Conservation (phyloP, 2,329 filamentous ascomycete genomes). For the Aspergillus niger region DNA sequence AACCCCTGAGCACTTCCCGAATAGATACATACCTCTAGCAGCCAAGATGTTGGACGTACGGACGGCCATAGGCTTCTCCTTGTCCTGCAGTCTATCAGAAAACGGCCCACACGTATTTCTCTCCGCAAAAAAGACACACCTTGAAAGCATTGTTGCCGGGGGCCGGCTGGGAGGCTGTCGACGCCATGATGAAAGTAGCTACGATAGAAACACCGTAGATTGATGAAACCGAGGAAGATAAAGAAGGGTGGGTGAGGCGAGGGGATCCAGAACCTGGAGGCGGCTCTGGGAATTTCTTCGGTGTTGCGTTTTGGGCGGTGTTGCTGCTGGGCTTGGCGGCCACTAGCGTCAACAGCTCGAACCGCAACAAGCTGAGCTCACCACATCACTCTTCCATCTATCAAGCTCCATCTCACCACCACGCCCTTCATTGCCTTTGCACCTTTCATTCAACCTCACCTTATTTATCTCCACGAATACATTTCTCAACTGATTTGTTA, state of each 20-base stretch:
- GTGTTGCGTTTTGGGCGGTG: conserved; percentile 40
- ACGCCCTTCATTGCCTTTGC: conserved; percentile 1
- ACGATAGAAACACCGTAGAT: conserved; percentile 30
- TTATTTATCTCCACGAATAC: background rate
- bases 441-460: background rate
- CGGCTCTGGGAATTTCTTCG: conserved; percentile 42
- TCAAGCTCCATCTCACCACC: conserved; percentile 10
- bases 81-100: conserved; percentile 61
- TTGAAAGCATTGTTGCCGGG: conserved; percentile 68
- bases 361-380: conserved; percentile 34
- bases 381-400: conserved; percentile 27
- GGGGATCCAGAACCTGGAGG: conserved; percentile 26
- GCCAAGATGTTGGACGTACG: conserved; percentile 96
- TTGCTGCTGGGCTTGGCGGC: conserved; percentile 41
- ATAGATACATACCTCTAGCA: conserved; percentile 71
- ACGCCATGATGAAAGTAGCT: conserved; percentile 50
- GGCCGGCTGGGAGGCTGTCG: conserved; percentile 49
- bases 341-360: conserved; percentile 42
- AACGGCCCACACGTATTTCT: conserved; percentile 32
- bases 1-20: background rate
- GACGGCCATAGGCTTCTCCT: conserved; percentile 98
- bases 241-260: conserved; percentile 24
- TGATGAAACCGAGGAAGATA: conserved; percentile 24
- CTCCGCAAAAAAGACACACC: conserved; percentile 43
- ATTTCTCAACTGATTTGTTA: conserved; percentile 9